Conservation (phyloP, 257 asterid genomes). For the Capsicum baccatum region DNA sequence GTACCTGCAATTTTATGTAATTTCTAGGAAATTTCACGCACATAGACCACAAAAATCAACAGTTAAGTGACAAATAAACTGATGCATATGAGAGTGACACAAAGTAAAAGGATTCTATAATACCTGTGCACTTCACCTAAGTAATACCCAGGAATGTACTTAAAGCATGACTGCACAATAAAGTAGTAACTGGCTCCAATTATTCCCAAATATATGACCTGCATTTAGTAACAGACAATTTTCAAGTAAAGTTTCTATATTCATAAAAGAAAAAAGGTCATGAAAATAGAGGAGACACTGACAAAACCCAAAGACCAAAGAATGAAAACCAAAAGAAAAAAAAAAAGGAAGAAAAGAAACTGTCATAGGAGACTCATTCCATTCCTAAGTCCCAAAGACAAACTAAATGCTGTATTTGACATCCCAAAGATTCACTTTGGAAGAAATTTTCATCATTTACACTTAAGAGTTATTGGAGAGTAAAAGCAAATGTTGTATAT, state of each 20-base stretch:
- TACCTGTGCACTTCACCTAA: constrained; percentile 88
- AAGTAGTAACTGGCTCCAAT: constrained; percentile 81
- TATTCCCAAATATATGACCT: constrained; percentile 77
- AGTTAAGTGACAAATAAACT: constrained; percentile 14
- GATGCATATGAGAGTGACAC: constrained; percentile 18
- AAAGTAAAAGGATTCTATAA: constrained; percentile 3
- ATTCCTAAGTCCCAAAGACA: neutral
- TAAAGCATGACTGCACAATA: constrained; percentile 65
- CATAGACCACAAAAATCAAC: constrained; percentile 23
- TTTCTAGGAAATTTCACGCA: constrained; percentile 33
- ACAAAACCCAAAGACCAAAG: neutral
- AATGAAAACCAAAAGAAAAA: neutral
- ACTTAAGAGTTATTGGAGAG: neutral
- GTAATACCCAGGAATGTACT: constrained; percentile 90
- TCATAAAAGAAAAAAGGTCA: constrained; percentile 12
- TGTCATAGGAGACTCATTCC: neutral
- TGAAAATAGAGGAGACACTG: constrained; percentile 1
- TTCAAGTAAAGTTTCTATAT: constrained; percentile 28
- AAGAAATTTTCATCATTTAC: neutral
- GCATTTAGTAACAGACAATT: constrained; percentile 47
- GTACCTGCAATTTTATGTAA: constrained; percentile 61
- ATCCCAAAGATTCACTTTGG: constrained; percentile 22
- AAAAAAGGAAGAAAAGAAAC: neutral
- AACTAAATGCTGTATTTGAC: constrained; percentile 3
- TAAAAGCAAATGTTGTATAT: neutral